Conservation (phyloP, 2,329 filamentous ascomycete species). For the Zymoseptoria pseudotritici region DNA sequence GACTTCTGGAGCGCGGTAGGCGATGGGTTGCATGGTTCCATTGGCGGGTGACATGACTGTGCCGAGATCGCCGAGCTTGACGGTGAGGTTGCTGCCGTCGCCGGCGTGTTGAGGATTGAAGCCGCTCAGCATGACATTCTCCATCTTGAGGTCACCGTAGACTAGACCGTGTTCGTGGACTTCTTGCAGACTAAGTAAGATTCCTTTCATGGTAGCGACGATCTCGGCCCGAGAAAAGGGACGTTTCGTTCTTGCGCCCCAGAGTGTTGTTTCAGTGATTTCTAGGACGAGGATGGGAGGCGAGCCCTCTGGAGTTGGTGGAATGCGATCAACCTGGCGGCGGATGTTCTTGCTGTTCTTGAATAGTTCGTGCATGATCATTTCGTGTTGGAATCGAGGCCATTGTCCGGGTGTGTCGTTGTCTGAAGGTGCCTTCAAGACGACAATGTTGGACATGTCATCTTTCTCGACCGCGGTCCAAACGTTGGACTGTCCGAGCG, state of each 20-base stretch:
- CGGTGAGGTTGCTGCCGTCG: slow-evolving; percentile 13
- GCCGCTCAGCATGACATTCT: slow-evolving; percentile 25
- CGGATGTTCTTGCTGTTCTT: slow-evolving; percentile 19
- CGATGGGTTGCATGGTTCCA: slow-evolving; percentile 23
- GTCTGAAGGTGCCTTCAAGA: slow-evolving; percentile 22
- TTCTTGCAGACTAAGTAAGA: slow-evolving; percentile 19
- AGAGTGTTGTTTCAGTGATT: slow-evolving; percentile 21
- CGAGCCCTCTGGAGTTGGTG: slow-evolving; percentile 7
- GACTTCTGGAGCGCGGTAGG: slow-evolving; percentile 25
- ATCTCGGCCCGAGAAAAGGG: slow-evolving; percentile 22
- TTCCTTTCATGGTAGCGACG: slow-evolving; percentile 14
- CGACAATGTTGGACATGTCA: slow-evolving; percentile 16
- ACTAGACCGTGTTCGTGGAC: slow-evolving; percentile 23
- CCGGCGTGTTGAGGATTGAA: slow-evolving; percentile 13
- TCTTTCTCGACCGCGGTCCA: slow-evolving; percentile 19
- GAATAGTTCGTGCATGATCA: slow-evolving; percentile 27
- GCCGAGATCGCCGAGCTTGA: slow-evolving; percentile 25
- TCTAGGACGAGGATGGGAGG: slow-evolving; percentile 24
- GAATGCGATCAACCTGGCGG: slow-evolving; percentile 23
- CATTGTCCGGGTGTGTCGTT: slow-evolving; percentile 15
- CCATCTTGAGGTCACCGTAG: slow-evolving; percentile 26
- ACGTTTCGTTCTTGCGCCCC: slow-evolving; percentile 21
- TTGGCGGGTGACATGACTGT: slow-evolving; percentile 21
- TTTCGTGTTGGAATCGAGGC: slow-evolving; percentile 23
- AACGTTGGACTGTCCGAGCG: slow-evolving; percentile 24